Base-by-base conservation (phyloP, 371 early-diverging fungal genomes). In the Saksenaea oblongispora region DNA sequence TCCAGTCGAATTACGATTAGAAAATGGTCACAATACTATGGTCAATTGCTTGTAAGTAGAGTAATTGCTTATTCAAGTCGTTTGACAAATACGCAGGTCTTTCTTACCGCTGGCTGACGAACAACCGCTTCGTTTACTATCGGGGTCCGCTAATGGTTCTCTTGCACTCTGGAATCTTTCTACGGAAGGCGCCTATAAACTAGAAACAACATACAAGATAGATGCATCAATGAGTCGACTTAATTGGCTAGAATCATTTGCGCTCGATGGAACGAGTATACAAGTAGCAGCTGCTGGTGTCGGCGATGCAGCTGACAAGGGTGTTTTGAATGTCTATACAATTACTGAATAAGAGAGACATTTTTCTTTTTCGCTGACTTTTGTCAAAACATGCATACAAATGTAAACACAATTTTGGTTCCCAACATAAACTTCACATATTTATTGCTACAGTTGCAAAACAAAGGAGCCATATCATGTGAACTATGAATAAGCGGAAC, bases 41-140 rank as follows among this genome's bases (percentile, higher is more conserved):
- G 73, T 78, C 24, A 80, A 74, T 47, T 70, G 75, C 51, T 44
- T 80, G 81, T 75, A 72, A 66, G 73, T 68, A 10, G 9, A 22
- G 15, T 28, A 37, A 15, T 24, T 5, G 27, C 8, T 15, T 28
- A 36, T 44, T n/a, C 35, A 7, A 42, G 18, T 41, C n/a, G 13
- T 57, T 31, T 31, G 31, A 31, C 31, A 31, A 7, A 7, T 31
- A 7, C 7, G 31, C 7, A 69, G 69, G 24, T 57, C 65, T 35
- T 64, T 61, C n/a, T 14, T 61, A 42, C 60, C 54, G 28, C n/a
- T 34, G 34, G 39, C n/a, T 17, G 41, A 69, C n/a, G 34, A 60
- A 34, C 47, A 58, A 24, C 34, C 22, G 11, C 4, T 53, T n/a
- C 55, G 34, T 8, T 71, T 69, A 15, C n/a, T 69, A 10, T 65